These are phyloP conservation scores for Yarrowia bubula DNA, from an alignment of 805 yeast genomes.

Conservation along the genomic window DNA sequence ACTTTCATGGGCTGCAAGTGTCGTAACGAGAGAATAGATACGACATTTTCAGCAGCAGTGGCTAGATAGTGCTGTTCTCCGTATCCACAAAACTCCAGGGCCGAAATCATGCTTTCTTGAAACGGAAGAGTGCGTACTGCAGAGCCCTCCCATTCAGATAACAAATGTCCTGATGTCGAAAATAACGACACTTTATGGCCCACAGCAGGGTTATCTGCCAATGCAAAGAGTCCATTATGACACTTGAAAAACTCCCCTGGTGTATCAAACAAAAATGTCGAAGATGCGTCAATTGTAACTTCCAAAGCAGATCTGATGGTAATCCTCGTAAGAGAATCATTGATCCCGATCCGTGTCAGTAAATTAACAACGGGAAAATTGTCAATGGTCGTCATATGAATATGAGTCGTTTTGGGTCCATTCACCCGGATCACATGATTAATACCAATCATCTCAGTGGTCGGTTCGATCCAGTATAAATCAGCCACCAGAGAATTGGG, in stretches of 20 bases:
- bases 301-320: not conserved
- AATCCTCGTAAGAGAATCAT: not conserved
- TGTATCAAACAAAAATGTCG: conserved; percentile 1
- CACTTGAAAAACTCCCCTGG: conserved; percentile 10
- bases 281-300: conserved; percentile 4
- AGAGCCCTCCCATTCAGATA: conserved; percentile 19
- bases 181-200: conserved; percentile 10
- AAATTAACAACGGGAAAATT: conserved; percentile 15
- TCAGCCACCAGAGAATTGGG: conserved; percentile 8
- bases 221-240: not conserved
- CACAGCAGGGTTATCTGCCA: conserved; percentile 5
- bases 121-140: not conserved
- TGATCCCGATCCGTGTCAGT: not conserved
- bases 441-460: not conserved
- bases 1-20: conserved; percentile 19
- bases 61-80: not conserved
- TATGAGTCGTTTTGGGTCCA: conserved; percentile 6
- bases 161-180: not conserved
- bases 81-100: conserved; percentile 1
- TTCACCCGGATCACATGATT: conserved; percentile 17
- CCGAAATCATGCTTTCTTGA: not conserved
- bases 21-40: not conserved
- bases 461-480: conserved; percentile 13
- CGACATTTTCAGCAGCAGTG: not conserved
- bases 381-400: not conserved